Conservation (phyloP, 352 stramenopile species). For the Globisporangium nunn region DNA sequence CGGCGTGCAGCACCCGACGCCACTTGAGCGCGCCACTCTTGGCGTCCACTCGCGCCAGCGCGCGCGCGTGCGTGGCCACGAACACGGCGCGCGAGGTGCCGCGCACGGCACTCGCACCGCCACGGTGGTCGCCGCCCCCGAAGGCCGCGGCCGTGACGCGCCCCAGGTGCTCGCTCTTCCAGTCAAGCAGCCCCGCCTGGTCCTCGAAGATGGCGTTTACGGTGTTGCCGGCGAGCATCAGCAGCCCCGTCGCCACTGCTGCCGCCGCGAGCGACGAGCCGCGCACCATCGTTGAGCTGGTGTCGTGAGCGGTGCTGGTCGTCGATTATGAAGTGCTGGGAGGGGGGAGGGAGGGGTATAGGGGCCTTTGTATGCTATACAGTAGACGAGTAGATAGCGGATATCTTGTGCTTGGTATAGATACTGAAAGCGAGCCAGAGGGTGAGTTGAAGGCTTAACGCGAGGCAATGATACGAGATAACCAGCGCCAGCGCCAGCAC, state of each 20-base stretch:
- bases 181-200: slow-evolving; percentile 77
- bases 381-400: too few relatives aligned
- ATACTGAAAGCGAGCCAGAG: too few relatives aligned
- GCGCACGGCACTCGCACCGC: slow-evolving; percentile 25
- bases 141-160: slow-evolving; percentile 40
- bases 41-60: slow-evolving; percentile 55
- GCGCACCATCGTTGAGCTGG: too few relatives aligned
- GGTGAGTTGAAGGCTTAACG: too few relatives aligned
- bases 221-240: slow-evolving; percentile 16
- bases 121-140: slow-evolving; percentile 33
- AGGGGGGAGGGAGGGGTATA: too few relatives aligned
- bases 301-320: too few relatives aligned
- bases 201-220: slow-evolving; percentile 55
- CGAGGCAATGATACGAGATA: too few relatives aligned
- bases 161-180: slow-evolving; percentile 59
- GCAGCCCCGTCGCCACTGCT: slow-evolving; percentile 1
- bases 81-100: slow-evolving; percentile 50
- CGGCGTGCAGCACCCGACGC: slow-evolving; percentile 55
- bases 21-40: slow-evolving; percentile 71
- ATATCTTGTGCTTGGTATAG: too few relatives aligned
- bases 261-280: background rate
- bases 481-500: too few relatives aligned
- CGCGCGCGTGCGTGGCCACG: slow-evolving; percentile 56
- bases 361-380: too few relatives aligned
- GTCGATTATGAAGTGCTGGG: too few relatives aligned